Conservation (phyloP, 23 red algal species). For the Pyropia yezoensis region DNA sequence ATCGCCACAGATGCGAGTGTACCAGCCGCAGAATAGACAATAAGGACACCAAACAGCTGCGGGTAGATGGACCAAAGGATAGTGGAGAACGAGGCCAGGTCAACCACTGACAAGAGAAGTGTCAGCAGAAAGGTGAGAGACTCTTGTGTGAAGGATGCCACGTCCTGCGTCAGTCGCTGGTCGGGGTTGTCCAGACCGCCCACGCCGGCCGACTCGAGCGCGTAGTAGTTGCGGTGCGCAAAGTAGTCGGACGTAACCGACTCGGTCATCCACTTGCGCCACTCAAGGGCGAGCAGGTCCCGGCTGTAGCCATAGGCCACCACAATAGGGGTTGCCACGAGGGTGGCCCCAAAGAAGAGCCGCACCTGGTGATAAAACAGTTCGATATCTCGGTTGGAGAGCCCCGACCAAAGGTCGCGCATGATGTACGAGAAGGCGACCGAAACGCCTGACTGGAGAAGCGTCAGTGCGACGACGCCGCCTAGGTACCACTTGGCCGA, state of each 20-base stretch:
- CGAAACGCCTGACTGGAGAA: constrained; percentile 77
- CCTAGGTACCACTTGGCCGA: constrained; percentile 54
- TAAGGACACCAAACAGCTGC: constrained; percentile 60
- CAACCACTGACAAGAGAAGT: constrained; percentile 57
- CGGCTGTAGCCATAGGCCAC: constrained; percentile 68
- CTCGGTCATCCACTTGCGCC: constrained; percentile 80
- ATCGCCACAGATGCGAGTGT: constrained; percentile 38
- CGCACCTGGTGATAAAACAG: constrained; percentile 64
- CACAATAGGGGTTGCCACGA: constrained; percentile 56
- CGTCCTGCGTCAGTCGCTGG: constrained; percentile 82
- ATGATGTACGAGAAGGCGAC: constrained; percentile 85
- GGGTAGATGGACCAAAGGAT: constrained; percentile 91
- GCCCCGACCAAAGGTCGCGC: constrained; percentile 91
- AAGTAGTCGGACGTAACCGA: constrained; percentile 66
- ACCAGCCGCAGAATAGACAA: constrained; percentile 61
- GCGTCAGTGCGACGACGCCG: constrained; percentile 62
- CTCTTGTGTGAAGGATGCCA: constrained; percentile 70
- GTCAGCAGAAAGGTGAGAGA: constrained; percentile 74
- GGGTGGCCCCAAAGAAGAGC: constrained; percentile 59
- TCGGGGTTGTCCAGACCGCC: constrained; percentile 82
- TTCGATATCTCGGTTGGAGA: constrained; percentile 65
- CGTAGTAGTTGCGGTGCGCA: constrained; percentile 61
- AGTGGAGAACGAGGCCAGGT: constrained; percentile 67
- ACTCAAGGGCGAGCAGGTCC: constrained; percentile 56
- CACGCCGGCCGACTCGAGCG: constrained; percentile 37